Base-by-base conservation (phyloP, 257 asterid species). In the Leptodermis oblonga region DNA sequence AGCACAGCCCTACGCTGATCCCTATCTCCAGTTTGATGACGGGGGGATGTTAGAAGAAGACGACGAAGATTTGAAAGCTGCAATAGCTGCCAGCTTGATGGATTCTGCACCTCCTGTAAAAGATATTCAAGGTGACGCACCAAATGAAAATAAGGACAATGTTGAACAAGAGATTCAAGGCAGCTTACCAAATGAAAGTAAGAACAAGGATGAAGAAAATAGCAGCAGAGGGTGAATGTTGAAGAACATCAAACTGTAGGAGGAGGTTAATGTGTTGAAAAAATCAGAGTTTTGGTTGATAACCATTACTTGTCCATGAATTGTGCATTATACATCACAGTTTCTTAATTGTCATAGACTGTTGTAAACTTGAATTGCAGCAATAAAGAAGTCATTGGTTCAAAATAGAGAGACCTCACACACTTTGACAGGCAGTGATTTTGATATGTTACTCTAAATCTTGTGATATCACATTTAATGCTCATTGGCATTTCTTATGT, bases 21-120 rank as follows among this genome's bases (percentile, higher is more conserved):
- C 74, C 23, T 46, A 51, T 73, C 46, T 25, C 75, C 83, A 67
- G 41, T 64, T 48, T 6, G 80, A 77, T 22, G 85, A 72, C 10
- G 79, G 36, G 17, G 85, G 69, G 17, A 25, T 77, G 5, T 43
- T 67, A 33, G 90, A 82, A 36, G 88, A 85, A 31, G 97, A 91
- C 26, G 99, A 91, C 22, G 97, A 89, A 78, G 99, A 94, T 84
- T 73, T 94, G 81, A 94, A 85, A 84, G 97, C 96, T 73, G 99
- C 98, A 15, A 94, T 94, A 59, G 96, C 96, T 69, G 98, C 97
- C 42, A 91, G 98, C 79, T 73, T 94, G 85, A 31, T 83, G 79
- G 97, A 94, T 70, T 82, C 96, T 26, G 56, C 86, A 18, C 79
- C 83, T 3, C 75, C 72, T 0, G 45, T 73, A 4, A 25, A 42